These are phyloP conservation scores for Plasmopara halstedii DNA, from an alignment of 352 stramenopile species.

Conservation along the genomic window DNA sequence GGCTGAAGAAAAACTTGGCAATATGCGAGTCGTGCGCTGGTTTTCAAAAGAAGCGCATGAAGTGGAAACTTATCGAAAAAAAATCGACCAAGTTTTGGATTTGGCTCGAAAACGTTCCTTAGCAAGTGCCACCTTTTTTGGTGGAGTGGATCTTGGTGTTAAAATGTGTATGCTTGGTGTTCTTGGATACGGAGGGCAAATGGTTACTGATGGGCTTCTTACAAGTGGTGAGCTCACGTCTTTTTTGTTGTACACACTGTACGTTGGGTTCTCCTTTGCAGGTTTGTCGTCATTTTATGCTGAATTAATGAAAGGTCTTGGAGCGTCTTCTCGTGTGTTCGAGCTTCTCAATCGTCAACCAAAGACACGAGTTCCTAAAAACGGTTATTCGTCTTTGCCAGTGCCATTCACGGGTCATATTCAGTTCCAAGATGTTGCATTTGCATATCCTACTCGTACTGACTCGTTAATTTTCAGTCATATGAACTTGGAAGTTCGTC, in stretches of 20 bases:
- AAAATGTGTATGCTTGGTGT: slow-evolving; percentile 87
- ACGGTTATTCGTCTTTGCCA: slow-evolving; percentile 25
- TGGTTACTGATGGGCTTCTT: slow-evolving; percentile 81
- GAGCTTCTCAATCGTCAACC: slow-evolving; percentile 84
- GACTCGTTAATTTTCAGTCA: slow-evolving; percentile 44
- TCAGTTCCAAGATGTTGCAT: slow-evolving; percentile 79
- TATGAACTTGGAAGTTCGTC: slow-evolving; percentile 46
- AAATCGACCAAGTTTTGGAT: slow-evolving; percentile 53
- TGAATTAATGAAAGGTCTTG: slow-evolving; percentile 86
- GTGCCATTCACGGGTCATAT: slow-evolving; percentile 43
- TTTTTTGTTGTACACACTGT: slow-evolving; percentile 92
- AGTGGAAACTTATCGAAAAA: slow-evolving; percentile 40
- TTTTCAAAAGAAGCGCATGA: slow-evolving; percentile 81
- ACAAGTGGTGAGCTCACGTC: slow-evolving; percentile 88
- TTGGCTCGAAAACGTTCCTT: slow-evolving; percentile 66
- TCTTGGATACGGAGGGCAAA: slow-evolving; percentile 88
- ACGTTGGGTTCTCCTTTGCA: slow-evolving; percentile 86
- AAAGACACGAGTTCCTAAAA: slow-evolving; percentile 35
- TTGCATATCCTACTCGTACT: slow-evolving; percentile 56
- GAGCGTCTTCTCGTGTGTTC: slow-evolving; percentile 85
- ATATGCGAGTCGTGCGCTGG: slow-evolving; percentile 90
- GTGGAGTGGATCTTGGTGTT: slow-evolving; percentile 71
- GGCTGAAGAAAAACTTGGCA: slow-evolving; percentile 89
- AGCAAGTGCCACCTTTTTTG: slow-evolving; percentile 80
- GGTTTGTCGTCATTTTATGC: slow-evolving; percentile 89